These are phyloP conservation scores for Biscutella laevigata DNA, from an alignment of 441 rosid species.

Conservation along the genomic window DNA sequence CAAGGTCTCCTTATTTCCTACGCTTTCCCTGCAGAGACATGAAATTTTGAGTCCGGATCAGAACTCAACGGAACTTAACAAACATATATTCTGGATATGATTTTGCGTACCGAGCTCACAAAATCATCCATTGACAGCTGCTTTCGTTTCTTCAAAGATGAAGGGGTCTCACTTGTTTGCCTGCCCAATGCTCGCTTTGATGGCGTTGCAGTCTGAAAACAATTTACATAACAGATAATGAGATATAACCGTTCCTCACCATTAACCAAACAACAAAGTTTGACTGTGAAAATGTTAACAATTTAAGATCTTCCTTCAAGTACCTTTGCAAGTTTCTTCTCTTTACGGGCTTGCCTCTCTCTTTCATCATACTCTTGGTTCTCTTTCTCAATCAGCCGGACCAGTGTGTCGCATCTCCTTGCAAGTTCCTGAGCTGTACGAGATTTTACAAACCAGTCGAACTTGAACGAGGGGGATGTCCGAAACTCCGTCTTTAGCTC, in stretches of 20 bases:
- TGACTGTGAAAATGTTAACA: background rate
- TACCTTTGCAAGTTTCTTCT: slow-evolving; percentile 97
- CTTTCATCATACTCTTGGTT: slow-evolving; percentile 93
- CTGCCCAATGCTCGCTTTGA: slow-evolving; percentile 61
- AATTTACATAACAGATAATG: background rate
- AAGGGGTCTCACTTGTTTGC: slow-evolving; percentile 60
- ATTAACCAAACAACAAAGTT: background rate
- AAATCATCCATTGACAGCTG: slow-evolving; percentile 88
- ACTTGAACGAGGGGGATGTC: slow-evolving; percentile 71
- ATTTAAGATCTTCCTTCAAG: background rate
- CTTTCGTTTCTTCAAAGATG: slow-evolving; percentile 61
- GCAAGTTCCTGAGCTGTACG: slow-evolving; percentile 92
- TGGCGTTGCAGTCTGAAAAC: slow-evolving; percentile 38
- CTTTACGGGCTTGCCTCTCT: slow-evolving; percentile 96
- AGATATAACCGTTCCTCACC: background rate
- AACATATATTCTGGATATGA: background rate
- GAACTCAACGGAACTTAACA: background rate
- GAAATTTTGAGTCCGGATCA: slow-evolving; percentile 6
- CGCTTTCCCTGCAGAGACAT: slow-evolving; percentile 62
- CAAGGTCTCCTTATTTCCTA: slow-evolving; percentile 43
- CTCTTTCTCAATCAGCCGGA: slow-evolving; percentile 96
- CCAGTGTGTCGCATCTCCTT: slow-evolving; percentile 91
- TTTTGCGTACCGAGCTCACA: slow-evolving; percentile 44
- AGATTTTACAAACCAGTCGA: slow-evolving; percentile 98
- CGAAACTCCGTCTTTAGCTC: slow-evolving; percentile 89